Evolutionary conservation across 2,329 filamentous ascomycete genomes (phyloP), one percentile per base, ranked within the genome.

Genomic region (Colletotrichum eleusines): DNA sequence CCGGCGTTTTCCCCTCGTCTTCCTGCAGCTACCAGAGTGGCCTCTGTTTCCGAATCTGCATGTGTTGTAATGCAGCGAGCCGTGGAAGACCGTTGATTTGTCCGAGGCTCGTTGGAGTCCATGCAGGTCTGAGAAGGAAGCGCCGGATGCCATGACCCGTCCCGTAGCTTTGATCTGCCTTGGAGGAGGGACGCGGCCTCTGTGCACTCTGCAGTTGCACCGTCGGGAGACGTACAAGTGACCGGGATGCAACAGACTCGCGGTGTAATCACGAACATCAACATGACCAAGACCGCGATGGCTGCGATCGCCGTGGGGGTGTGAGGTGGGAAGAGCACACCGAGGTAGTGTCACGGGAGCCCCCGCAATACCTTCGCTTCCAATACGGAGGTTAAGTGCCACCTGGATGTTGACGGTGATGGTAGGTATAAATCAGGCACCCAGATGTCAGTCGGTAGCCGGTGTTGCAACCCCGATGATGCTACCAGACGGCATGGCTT

Each of bases 1-100:
- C 20, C 12, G 12, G 33, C 3, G 9, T n/a, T 44, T 42, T 23
- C 18, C 38, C 40, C n/a, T 26, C 48, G 50, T 42, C 44, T 42
- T n/a, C 31, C 33, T 66, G 53, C 40, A 70, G 26, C 50, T 35
- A 33, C 40, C 46, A 57, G 42, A 68, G 68, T 58, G 42, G 57
- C 31, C 12, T 67, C 57, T 40, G 69, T 71, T 71, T 71, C 69
- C 60, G 46, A 71, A 63, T 68, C 58, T 69, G 69, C 60, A 58
- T 53, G 64, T 48, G 35, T 64, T 59, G 53, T 53, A 40, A 69
- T 72, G 69, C 69, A 70, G 50, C 46, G 54, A 66, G 66, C 66
- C 60, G 50, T 57, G 35, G 44, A 35, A 33, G 60, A 33, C 38
- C 42, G 46, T 55, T 70, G 69, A 70, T 66, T 65, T 61, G 69